phyloP scores from a whole-genome alignment of 495 filamentous ascomycete genomes.

The Tuber brumale region DNA sequence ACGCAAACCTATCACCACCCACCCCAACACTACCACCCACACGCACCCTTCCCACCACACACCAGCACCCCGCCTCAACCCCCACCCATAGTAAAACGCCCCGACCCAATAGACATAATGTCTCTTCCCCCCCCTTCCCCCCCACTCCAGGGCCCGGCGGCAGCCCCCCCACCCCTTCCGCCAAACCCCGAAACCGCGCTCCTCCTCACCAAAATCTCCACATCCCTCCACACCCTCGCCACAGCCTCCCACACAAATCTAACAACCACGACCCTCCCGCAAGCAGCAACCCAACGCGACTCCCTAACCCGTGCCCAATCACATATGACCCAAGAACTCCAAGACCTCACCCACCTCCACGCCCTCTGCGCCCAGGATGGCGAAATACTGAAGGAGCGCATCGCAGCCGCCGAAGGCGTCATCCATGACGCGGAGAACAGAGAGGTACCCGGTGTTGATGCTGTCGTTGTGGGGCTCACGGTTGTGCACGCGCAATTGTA shows the following conservation, averaged over 20 bases:
- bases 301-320: slow-evolving; percentile 64
- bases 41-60: slow-evolving; percentile 18
- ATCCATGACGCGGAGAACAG: slow-evolving; percentile 54
- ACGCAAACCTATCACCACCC: slow-evolving; percentile 4
- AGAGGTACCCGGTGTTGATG: slow-evolving; percentile 65
- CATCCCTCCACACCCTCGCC: slow-evolving; percentile 59
- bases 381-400: slow-evolving; percentile 63
- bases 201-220: slow-evolving; percentile 69
- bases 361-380: slow-evolving; percentile 69
- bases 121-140: slow-evolving; percentile 58
- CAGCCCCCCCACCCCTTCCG: slow-evolving; percentile 72
- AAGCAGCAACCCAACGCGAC: slow-evolving; percentile 59
- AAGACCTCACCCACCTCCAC: slow-evolving; percentile 61
- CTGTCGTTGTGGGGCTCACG: slow-evolving; percentile 85
- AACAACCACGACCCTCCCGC: slow-evolving; percentile 60
- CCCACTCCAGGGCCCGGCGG: slow-evolving; percentile 51
- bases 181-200: slow-evolving; percentile 95
- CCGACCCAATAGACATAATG: slow-evolving; percentile 40
- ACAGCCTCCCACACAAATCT: slow-evolving; percentile 46
- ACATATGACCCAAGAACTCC: slow-evolving; percentile 63
- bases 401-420: slow-evolving; percentile 71
- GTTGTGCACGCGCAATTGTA: slow-evolving; percentile 91
- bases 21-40: slow-evolving; percentile 33
- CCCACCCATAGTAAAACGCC: slow-evolving; percentile 54
- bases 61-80: slow-evolving; percentile 47